These are phyloP conservation scores for Diddensiella transvaalensis DNA, from an alignment of 805 yeast species.

Conservation along the genomic window DNA sequence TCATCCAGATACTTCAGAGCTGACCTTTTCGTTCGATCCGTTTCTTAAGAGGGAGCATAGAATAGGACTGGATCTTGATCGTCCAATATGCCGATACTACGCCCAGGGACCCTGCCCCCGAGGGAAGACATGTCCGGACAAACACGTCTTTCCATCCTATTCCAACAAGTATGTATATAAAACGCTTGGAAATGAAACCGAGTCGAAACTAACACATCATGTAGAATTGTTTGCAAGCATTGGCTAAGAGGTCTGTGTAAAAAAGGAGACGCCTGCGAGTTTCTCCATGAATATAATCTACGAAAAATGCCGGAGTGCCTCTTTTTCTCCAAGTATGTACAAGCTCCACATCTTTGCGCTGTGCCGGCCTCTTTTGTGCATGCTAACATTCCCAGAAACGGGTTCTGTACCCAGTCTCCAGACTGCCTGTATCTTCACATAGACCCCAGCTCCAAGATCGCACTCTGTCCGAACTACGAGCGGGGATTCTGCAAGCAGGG, in stretches of 20 bases:
- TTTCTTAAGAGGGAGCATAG: slow-evolving; percentile 76
- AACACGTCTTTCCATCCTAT: slow-evolving; percentile 68
- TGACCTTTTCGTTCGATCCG: slow-evolving; percentile 70
- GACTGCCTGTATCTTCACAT: slow-evolving; percentile 92
- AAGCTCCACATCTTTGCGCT: too few relatives aligned
- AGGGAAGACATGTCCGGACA: slow-evolving; percentile 81
- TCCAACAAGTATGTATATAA: slow-evolving; percentile 48
- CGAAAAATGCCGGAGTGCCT: slow-evolving; percentile 97
- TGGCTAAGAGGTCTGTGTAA: slow-evolving; percentile 98
- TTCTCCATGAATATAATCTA: slow-evolving; percentile 88
- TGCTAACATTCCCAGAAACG: too few relatives aligned
- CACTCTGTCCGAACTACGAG: slow-evolving; percentile 78
- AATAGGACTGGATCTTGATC: slow-evolving; percentile 79
- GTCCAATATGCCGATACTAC: slow-evolving; percentile 80
- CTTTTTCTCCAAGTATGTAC: slow-evolving; percentile 57
- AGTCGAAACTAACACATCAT: too few relatives aligned
- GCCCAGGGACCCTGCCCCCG: slow-evolving; percentile 75
- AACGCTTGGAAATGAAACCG: neutral
- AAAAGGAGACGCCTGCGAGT: slow-evolving; percentile 95
- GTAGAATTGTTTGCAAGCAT: slow-evolving; percentile 86
- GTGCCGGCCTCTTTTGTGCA: too few relatives aligned
- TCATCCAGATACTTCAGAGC: slow-evolving; percentile 40
- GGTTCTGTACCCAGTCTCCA: slow-evolving; percentile 77
- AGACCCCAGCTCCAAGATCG: slow-evolving; percentile 84
- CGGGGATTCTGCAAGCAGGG: slow-evolving; percentile 92